Evolutionary conservation across 805 yeast species (phyloP).

Genomic region (Maudiozyma bulderi): DNA sequence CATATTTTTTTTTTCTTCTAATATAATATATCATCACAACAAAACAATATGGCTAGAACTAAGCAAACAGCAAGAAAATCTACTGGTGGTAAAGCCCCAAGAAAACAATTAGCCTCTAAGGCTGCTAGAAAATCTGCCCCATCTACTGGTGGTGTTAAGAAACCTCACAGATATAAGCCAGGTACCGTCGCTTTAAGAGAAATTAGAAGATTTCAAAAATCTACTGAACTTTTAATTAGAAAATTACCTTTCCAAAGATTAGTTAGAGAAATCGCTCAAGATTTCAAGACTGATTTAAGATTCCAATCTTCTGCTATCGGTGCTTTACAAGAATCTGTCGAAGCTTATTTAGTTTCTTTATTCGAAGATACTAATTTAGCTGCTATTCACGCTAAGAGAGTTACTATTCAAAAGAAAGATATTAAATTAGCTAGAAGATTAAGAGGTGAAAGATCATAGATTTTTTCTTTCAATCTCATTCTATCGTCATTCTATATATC

Average conservation of each 20-base stretch:
- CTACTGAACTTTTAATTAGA: constrained; percentile 90
- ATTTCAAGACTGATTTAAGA: constrained; percentile 85
- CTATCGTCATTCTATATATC: background rate
- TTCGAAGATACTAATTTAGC: constrained; percentile 98
- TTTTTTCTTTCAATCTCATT: background rate
- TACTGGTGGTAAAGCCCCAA: constrained; percentile 94
- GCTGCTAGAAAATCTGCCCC: constrained; percentile 93
- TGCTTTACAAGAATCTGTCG: constrained; percentile 97
- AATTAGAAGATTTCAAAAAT: constrained; percentile 94
- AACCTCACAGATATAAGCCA: constrained; percentile 94
- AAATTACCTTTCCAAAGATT: constrained; percentile 96
- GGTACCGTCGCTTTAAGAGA: constrained; percentile 96
- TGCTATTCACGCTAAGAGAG: constrained; percentile 98
- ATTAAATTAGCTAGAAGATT: constrained; percentile 96
- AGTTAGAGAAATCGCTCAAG: constrained; percentile 93
- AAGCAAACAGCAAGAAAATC: constrained; percentile 92
- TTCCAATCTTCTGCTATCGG: constrained; percentile 97
- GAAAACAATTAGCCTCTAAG: constrained; percentile 86
- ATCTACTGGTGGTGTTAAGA: constrained; percentile 86
- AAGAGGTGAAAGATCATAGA: constrained; percentile 87
- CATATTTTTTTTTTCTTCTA: background rate
- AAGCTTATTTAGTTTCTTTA: constrained; percentile 91
- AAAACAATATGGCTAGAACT: constrained; percentile 67
- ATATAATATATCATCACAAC: background rate
- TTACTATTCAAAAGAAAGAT: constrained; percentile 96